Percentiles rank a stretch among this genome's conserved stretches.
These are phyloP conservation scores for Pythium insidiosum DNA, from an alignment of 352 stramenopile genomes.

Conservation along the genomic window DNA sequence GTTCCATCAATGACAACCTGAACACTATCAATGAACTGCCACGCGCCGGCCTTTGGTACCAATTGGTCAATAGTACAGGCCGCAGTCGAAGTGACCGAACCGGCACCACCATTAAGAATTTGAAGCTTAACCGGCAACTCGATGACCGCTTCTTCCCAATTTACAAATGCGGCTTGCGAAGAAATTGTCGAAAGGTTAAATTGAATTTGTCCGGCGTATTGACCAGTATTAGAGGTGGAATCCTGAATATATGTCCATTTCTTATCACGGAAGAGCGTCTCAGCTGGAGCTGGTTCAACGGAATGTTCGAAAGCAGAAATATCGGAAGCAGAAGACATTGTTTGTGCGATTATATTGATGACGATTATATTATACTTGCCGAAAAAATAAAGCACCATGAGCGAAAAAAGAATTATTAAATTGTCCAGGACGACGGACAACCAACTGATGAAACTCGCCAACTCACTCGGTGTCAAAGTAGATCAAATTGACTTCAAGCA, in stretches of 20 bases:
- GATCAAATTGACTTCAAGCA: slow-evolving; percentile 16
- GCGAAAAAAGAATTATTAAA: slow-evolving; percentile 12
- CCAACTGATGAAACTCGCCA: slow-evolving; percentile 11
- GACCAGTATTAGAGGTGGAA: slow-evolving; percentile 11
- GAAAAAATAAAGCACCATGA: slow-evolving; percentile 12
- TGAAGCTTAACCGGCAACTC: slow-evolving; percentile 11
- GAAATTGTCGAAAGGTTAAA: slow-evolving; percentile 11
- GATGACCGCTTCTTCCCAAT: slow-evolving; percentile 13
- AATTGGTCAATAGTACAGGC: slow-evolving; percentile 12
- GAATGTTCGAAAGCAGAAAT: slow-evolving; percentile 15
- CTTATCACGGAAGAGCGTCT: slow-evolving; percentile 13
- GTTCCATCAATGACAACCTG: slow-evolving; percentile 11
- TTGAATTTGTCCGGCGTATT: slow-evolving; percentile 12
- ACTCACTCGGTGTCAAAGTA: slow-evolving; percentile 9
- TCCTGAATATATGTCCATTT: slow-evolving; percentile 16
- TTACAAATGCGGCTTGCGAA: slow-evolving; percentile 11
- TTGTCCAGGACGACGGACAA: slow-evolving; percentile 12
- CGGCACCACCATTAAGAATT: slow-evolving; percentile 12
- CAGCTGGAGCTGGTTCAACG: slow-evolving; percentile 11
- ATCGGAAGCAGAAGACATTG: slow-evolving; percentile 12
- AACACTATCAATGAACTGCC: slow-evolving; percentile 10
- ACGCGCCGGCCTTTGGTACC: slow-evolving; percentile 6
- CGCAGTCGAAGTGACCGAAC: slow-evolving; percentile 10
- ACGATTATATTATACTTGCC: slow-evolving; percentile 5
- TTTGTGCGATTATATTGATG: slow-evolving; percentile 13